Evolutionary conservation across 1,139 yeast species (phyloP).

Genomic region (Taphrina populina): DNA sequence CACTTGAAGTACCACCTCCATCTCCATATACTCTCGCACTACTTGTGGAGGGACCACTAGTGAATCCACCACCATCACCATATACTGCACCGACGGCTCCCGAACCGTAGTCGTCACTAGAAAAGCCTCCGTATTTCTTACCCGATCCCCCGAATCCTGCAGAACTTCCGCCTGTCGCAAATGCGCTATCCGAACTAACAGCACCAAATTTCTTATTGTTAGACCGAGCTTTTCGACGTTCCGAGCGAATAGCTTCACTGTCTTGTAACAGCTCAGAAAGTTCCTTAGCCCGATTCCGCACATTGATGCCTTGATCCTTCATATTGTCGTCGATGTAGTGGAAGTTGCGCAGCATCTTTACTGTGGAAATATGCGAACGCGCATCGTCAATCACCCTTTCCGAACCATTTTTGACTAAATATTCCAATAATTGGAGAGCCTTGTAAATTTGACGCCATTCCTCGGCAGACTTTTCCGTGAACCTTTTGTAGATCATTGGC

Average conservation of each 20-base stretch:
- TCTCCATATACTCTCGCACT: slow-evolving; percentile 43
- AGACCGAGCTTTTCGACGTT: slow-evolving; percentile 83
- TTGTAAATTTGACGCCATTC: slow-evolving; percentile 99
- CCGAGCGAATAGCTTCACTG: slow-evolving; percentile 72
- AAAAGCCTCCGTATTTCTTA: slow-evolving; percentile 48
- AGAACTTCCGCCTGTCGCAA: slow-evolving; percentile 47
- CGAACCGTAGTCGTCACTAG: slow-evolving; percentile 45
- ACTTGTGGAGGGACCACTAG: slow-evolving; percentile 44
- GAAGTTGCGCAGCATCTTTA: slow-evolving; percentile 87
- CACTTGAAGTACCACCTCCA: slow-evolving; percentile 37
- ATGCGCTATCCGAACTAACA: slow-evolving; percentile 45
- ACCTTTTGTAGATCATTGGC: slow-evolving; percentile 55
- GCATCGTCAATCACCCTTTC: slow-evolving; percentile 96
- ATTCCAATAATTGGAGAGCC: slow-evolving; percentile 85
- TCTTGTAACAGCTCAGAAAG: slow-evolving; percentile 70
- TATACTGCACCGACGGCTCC: slow-evolving; percentile 60
- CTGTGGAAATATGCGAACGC: slow-evolving; percentile 73
- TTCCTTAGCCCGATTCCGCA: slow-evolving; percentile 83
- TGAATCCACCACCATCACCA: slow-evolving; percentile 76
- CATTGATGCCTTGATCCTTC: slow-evolving; percentile 94
- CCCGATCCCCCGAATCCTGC: slow-evolving; percentile 41
- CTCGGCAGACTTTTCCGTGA: slow-evolving; percentile 89
- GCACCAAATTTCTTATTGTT: slow-evolving; percentile 79
- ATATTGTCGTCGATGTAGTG: slow-evolving; percentile 94
- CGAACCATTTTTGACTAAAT: slow-evolving; percentile 84